phyloP scores from a whole-genome alignment of 1,139 yeast genomes.

The Yamadazyma oceani region DNA sequence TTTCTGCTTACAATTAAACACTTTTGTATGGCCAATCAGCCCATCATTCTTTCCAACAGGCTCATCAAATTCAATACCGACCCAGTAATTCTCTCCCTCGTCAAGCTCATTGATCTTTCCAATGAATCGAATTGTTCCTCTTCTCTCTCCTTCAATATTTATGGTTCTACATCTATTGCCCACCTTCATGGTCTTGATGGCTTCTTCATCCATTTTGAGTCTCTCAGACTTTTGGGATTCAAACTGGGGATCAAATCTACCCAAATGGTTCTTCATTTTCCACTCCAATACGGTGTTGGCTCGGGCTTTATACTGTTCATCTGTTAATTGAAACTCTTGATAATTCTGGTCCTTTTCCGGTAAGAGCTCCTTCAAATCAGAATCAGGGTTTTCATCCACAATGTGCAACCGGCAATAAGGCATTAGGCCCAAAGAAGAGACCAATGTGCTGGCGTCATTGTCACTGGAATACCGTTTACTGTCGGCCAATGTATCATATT shows the following conservation, averaged over 20 bases:
- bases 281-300: slow-evolving; percentile 68
- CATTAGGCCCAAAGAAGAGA: slow-evolving; percentile 25
- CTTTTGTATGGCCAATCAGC: slow-evolving; percentile 29
- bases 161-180: slow-evolving; percentile 44
- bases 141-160: slow-evolving; percentile 51
- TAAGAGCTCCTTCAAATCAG: slow-evolving; percentile 35
- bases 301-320: slow-evolving; percentile 64
- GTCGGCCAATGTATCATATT: slow-evolving; percentile 9
- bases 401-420: slow-evolving; percentile 52
- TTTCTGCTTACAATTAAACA: slow-evolving; percentile 36
- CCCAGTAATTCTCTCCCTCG: slow-evolving; percentile 43
- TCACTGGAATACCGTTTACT: slow-evolving; percentile 11
- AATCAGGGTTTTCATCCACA: slow-evolving; percentile 51
- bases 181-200: slow-evolving; percentile 23
- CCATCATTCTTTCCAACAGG: slow-evolving; percentile 51
- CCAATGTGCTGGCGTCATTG: slow-evolving; percentile 14
- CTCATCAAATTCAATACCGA: slow-evolving; percentile 50
- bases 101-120: slow-evolving; percentile 68
- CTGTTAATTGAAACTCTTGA: slow-evolving; percentile 43
- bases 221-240: slow-evolving; percentile 22
- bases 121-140: slow-evolving; percentile 66
- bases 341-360: slow-evolving; percentile 35
- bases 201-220: slow-evolving; percentile 19
- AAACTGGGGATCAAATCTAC: slow-evolving; percentile 66
- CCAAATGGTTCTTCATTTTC: slow-evolving; percentile 68